These are phyloP conservation scores for Talaromyces sp. DNA, from an alignment of 2,329 filamentous ascomycete species.

Conservation along the genomic window DNA sequence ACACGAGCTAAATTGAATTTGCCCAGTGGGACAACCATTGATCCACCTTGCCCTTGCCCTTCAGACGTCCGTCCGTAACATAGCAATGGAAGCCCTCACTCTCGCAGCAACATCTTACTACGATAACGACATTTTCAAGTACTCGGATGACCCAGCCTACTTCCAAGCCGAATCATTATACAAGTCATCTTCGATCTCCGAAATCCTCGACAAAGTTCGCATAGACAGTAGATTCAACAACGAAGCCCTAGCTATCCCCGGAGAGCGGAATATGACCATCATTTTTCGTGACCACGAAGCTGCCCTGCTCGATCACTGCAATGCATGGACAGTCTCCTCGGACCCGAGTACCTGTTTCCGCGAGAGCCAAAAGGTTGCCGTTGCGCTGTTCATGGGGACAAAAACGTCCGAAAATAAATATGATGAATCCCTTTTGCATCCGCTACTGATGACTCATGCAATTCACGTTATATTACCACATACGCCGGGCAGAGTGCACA, in stretches of 20 bases:
- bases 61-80: constrained; percentile 77
- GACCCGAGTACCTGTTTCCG: constrained; percentile 72
- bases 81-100: constrained; percentile 83
- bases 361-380: constrained; percentile 59
- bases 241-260: constrained; percentile 55
- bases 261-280: constrained; percentile 60
- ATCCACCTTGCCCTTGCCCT: constrained; percentile 94
- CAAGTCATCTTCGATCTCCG: constrained; percentile 59
- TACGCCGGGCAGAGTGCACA: constrained; percentile 68
- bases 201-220: constrained; percentile 67
- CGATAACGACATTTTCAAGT: constrained; percentile 53
- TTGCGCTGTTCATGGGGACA: constrained; percentile 41
- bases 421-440: constrained; percentile 78
- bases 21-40: constrained; percentile 77
- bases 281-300: constrained; percentile 68
- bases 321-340: constrained; percentile 67
- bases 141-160: constrained; percentile 69
- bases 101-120: constrained; percentile 61
- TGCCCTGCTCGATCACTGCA: constrained; percentile 81
- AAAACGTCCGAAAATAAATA: constrained; percentile 51
- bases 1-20: neutral
- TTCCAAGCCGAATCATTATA: constrained; percentile 59
- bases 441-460: constrained; percentile 82
- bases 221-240: constrained; percentile 67
- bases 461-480: constrained; percentile 79